A percentile compares a stretch with the other conserved stretches of the same genome.
These are phyloP conservation scores for Gossypium schwendimanii DNA, from an alignment of 441 rosid genomes.

Conservation along the genomic window DNA sequence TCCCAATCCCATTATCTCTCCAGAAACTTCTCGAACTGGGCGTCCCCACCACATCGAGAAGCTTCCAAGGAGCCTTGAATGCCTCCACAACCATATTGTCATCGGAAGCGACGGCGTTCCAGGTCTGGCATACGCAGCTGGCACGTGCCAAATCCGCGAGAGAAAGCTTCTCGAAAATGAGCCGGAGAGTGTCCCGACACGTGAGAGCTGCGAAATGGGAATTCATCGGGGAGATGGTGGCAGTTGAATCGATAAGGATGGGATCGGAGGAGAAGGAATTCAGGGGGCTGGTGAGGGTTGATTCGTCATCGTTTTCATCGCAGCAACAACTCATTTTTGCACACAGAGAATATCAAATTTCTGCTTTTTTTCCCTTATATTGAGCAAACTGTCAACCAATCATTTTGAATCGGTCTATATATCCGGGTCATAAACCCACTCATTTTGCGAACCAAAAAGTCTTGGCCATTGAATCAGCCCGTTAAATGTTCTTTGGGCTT, in stretches of 20 bases:
- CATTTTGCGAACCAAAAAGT: background rate
- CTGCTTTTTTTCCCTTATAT: background rate
- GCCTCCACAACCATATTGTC: constrained; percentile 38
- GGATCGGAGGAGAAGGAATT: constrained; percentile 17
- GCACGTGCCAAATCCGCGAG: constrained; percentile 69
- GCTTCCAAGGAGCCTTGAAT: constrained; percentile 60
- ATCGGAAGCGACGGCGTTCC: constrained; percentile 54
- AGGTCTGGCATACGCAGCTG: constrained; percentile 66
- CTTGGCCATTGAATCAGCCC: too few relatives aligned
- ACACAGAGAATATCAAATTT: background rate
- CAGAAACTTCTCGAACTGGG: constrained; percentile 57
- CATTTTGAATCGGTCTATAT: background rate
- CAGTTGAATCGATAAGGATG: constrained; percentile 4
- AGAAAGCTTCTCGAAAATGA: constrained; percentile 52
- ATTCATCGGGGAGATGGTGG: constrained; percentile 47
- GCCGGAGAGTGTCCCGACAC: constrained; percentile 57
- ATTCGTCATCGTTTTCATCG: constrained; percentile 31
- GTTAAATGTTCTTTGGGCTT: too few relatives aligned
- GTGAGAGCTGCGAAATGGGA: constrained; percentile 46
- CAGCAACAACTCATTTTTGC: constrained; percentile 41
- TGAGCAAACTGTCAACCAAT: background rate
- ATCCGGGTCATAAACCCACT: background rate
- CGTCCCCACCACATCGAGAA: constrained; percentile 56
- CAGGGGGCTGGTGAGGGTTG: constrained; percentile 10
- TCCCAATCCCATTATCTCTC: constrained; percentile 67